Evolutionary conservation across 2,329 filamentous ascomycete genomes (phyloP).

Genomic region (Mariannaea elegans): DNA sequence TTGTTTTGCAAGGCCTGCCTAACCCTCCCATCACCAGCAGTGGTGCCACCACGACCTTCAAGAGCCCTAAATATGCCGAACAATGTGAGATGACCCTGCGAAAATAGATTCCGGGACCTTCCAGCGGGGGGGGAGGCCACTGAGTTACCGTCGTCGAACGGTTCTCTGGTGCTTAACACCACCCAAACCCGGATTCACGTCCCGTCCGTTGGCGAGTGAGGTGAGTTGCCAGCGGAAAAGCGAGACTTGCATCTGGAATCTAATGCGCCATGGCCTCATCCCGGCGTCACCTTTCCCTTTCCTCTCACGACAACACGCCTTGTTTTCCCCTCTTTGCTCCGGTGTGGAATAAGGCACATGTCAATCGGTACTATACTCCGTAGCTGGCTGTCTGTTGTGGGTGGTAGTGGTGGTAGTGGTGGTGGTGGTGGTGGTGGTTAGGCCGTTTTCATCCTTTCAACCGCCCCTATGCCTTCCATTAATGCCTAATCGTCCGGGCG

Average conservation of each 20-base stretch:
- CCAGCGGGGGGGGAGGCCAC: conserved; percentile 2
- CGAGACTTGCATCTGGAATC: conserved; percentile 20
- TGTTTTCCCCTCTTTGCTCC: not conserved
- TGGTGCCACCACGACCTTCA: conserved; percentile 8
- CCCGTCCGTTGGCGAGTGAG: not conserved
- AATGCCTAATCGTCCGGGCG: too few species aligned
- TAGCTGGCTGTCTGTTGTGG: too few species aligned
- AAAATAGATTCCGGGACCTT: conserved; percentile 11
- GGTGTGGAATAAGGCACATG: too few species aligned
- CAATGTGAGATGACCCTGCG: not conserved
- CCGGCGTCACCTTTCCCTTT: conserved; percentile 37
- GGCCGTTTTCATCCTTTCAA: not conserved
- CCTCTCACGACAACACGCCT: conserved; percentile 15
- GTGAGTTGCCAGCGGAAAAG: conserved; percentile 14
- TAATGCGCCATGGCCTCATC: conserved; percentile 38
- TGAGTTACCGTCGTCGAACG: conserved; percentile 5
- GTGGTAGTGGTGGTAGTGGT: too few species aligned
- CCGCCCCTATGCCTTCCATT: conserved; percentile 5
- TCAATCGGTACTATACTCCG: too few species aligned
- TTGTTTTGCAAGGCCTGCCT: too few species aligned
- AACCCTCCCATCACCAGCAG: not conserved
- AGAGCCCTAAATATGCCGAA: conserved; percentile 17
- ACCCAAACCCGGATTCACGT: not conserved
- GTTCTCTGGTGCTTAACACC: not conserved
- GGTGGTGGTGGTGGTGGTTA: too few species aligned